Conservation (phyloP, 108 stramenopile genomes). For the Cyclotella kingstonii region DNA sequence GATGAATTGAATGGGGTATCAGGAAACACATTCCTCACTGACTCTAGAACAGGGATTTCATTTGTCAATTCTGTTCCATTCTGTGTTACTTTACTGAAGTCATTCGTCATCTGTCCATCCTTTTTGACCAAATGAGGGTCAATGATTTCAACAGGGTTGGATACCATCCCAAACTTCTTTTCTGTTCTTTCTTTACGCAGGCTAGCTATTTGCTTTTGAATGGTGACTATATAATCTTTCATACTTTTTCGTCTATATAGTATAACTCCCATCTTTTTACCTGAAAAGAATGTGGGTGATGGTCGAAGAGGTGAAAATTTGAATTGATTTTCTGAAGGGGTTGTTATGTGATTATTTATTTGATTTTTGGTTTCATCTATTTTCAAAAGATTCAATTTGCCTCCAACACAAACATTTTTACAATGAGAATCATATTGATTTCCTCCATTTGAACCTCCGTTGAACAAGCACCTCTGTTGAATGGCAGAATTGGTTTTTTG, state of each 20-base stretch:
- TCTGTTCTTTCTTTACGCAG: constrained; percentile 21
- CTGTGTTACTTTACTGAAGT: constrained; percentile 6
- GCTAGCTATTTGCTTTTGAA: constrained; percentile 40
- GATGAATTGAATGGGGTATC: no score
- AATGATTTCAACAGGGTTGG: constrained; percentile 24
- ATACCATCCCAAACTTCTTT: constrained; percentile 9
- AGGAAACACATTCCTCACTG: neutral
- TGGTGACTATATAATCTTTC: constrained; percentile 30
- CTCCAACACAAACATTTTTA: no score
- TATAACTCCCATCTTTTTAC: constrained; percentile 21
- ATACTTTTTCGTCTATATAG: constrained; percentile 23
- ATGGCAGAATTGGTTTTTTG: neutral
- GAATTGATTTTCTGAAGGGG: neutral
- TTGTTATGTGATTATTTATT: neutral
- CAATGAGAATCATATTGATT: no score
- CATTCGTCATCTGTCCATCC: constrained; percentile 1
- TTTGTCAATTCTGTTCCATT: neutral
- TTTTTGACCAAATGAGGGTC: constrained; percentile 20
- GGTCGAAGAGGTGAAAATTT: constrained; percentile 14
- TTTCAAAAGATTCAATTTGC: no score
- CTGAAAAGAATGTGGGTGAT: constrained; percentile 35
- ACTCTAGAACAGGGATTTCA: neutral
- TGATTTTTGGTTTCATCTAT: no score
- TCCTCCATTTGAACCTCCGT: neutral
- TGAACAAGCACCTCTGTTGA: no score